Conservation (phyloP, 176 grass and related monocot species). For the Calamus simplicifolius region DNA sequence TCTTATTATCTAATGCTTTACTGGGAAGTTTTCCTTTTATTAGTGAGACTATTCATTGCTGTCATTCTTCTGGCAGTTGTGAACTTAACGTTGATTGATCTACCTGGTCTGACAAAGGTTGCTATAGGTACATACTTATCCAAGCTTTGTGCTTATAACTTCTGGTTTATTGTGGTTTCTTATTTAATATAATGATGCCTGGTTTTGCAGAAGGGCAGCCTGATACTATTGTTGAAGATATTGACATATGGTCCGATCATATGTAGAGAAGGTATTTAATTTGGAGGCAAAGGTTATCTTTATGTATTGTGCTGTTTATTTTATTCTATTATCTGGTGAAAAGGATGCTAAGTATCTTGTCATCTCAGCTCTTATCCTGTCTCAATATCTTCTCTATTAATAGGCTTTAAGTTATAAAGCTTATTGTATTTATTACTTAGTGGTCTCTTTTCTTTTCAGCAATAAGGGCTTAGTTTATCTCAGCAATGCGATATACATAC, state of each 20-base stretch:
- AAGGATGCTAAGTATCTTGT: too few relatives aligned
- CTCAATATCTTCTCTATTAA: too few relatives aligned
- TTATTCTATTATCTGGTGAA: too few relatives aligned
- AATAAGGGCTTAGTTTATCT: too few relatives aligned
- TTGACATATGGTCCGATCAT: constrained; percentile 70
- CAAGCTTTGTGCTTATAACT: background rate
- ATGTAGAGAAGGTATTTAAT: constrained; percentile 53
- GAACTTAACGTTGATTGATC: constrained; percentile 80
- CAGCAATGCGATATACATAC: too few relatives aligned
- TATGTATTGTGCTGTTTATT: background rate
- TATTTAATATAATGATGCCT: constrained; percentile 3
- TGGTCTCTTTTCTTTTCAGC: too few relatives aligned
- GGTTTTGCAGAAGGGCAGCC: constrained; percentile 59
- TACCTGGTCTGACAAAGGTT: constrained; percentile 76
- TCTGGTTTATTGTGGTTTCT: too few relatives aligned
- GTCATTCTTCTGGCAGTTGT: constrained; percentile 44
- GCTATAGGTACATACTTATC: constrained; percentile 50
- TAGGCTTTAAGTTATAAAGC: too few relatives aligned
- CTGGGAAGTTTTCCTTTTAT: too few relatives aligned
- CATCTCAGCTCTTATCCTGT: too few relatives aligned
- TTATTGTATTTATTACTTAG: too few relatives aligned
- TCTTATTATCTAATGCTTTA: too few relatives aligned
- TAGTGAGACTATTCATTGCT: constrained; percentile 1
- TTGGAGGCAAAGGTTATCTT: background rate
- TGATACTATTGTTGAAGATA: constrained; percentile 76